A percentile compares a stretch with the other conserved stretches of the same genome.
phyloP scores from a whole-genome alignment of 768 basidiomycete species.

The Phaeotremella skinneri region DNA sequence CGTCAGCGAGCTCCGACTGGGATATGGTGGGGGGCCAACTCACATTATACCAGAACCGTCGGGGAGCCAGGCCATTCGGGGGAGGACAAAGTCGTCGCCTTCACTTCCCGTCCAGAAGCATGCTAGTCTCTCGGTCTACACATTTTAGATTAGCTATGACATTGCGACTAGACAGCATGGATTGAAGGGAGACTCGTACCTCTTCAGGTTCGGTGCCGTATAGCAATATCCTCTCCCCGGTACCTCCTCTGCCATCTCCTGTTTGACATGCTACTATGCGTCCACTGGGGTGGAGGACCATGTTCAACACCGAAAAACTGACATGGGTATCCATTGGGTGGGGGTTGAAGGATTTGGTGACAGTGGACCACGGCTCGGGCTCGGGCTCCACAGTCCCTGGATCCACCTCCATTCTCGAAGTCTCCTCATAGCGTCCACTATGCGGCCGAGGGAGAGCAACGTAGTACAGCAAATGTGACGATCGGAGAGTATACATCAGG shows the following conservation, averaged over 20 bases:
- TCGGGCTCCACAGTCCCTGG: not conserved
- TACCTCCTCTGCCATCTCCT: constrained; percentile 46
- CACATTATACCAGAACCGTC: constrained; percentile 48
- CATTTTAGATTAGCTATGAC: too few relatives aligned
- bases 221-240: constrained; percentile 46
- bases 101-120: constrained; percentile 48
- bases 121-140: constrained; percentile 35
- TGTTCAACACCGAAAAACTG: constrained; percentile 47
- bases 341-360: constrained; percentile 47
- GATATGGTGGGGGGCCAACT: constrained; percentile 15
- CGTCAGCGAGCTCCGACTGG: constrained; percentile 5
- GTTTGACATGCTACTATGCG: constrained; percentile 48
- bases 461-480: constrained; percentile 37
- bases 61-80: constrained; percentile 49
- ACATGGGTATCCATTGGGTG: constrained; percentile 48
- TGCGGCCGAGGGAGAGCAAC: constrained; percentile 13
- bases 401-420: not conserved
- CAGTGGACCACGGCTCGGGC: constrained; percentile 9
- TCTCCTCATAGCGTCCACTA: not conserved
- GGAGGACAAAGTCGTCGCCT: constrained; percentile 47
- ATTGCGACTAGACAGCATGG: not conserved
- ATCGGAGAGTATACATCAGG: constrained; percentile 41
- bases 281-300: constrained; percentile 45
- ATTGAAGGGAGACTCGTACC: constrained; percentile 11
- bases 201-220: constrained; percentile 43